Evolutionary conservation across 2,329 filamentous ascomycete genomes (phyloP), one percentile per base, ranked within the genome.

Genomic region (Monilinia laxa): DNA sequence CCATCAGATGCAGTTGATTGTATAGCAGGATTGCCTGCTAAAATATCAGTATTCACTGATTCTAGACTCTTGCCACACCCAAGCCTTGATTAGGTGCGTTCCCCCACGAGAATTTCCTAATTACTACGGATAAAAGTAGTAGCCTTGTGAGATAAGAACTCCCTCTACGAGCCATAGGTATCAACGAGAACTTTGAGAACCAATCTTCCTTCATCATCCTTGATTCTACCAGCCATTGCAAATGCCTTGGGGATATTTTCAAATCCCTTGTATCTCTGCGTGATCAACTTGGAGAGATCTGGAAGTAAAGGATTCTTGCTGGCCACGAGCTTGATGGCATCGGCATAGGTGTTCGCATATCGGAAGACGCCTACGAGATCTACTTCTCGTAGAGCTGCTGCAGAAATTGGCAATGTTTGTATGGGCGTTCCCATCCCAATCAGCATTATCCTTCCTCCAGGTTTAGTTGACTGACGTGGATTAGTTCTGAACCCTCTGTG

Each of bases 161-260:
- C 4, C 35, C 5, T 47, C 25, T 45, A 66, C 2, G 56, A 62
- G 7, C 38, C 56, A 3, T 45, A 59, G 11, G 71, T 75, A 62
- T 75, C 74, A 64, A 77, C 70, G 25, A 77, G 45, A 31, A 76
- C 75, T 65, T 77, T 77, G 52, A 77, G 52, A 57, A 77, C 75
- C 62, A 76, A 64, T 11, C 73, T 74, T 18, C 72, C 75, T 23
- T 73, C 67, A 42, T 76, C 75, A 69, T 77, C 75, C 62, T 74
- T 76, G 6, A 75, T 73, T 49, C 97, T 88, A 4, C 90, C 87
- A 25, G 93, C 93, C 67, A 91, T 95, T 80, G 91, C 88, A 79
- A 98, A 98, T 5, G 94, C 94, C 78, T 93, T 85, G 25, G 93
- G 79, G 0, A 93, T 93, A 75, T 95, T 88, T 79, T 97, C 93